Conservation (phyloP, 192 early-diverging fungal species). For the Podila verticillata region DNA sequence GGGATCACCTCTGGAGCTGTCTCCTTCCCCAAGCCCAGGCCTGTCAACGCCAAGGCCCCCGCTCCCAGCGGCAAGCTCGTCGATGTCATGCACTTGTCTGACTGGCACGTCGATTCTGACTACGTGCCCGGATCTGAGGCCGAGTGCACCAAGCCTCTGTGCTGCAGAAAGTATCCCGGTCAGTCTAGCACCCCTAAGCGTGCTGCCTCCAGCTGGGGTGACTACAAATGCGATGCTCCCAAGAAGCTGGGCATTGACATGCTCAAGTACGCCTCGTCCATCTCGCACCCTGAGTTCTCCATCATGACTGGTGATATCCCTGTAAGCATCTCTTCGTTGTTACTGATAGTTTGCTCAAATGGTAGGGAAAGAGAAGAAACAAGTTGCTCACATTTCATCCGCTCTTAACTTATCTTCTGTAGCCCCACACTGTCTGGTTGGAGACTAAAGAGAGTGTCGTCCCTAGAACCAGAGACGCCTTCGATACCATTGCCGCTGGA, state of each 20-base stretch:
- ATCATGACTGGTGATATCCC: slow-evolving; percentile 16
- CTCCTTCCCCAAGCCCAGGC: slow-evolving; percentile 57
- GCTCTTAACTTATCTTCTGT: neutral
- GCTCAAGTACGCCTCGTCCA: neutral
- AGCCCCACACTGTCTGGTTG: slow-evolving; percentile 29
- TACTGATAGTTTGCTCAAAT: neutral
- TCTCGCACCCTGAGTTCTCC: neutral
- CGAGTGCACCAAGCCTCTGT: slow-evolving; percentile 2
- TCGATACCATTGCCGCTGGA: neutral
- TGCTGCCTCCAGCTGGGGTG: slow-evolving; percentile 35
- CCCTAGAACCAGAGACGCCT: neutral
- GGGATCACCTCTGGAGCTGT: slow-evolving; percentile 35
- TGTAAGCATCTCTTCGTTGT: neutral
- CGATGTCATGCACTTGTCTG: slow-evolving; percentile 59
- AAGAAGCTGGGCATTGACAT: slow-evolving; percentile 6
- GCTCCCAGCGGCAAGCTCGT: slow-evolving; percentile 34
- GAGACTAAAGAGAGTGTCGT: slow-evolving; percentile 8
- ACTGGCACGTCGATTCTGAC: slow-evolving; percentile 34
- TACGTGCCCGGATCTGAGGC: slow-evolving; percentile 3
- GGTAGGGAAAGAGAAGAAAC: neutral
- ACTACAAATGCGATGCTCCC: slow-evolving; percentile 30
- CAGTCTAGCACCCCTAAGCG: slow-evolving; percentile 1
- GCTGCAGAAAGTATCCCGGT: slow-evolving; percentile 8
- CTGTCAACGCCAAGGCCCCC: slow-evolving; percentile 23
- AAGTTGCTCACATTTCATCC: neutral